Conservation (phyloP, 208 protist species). For the Leishmania martiniquensis region DNA sequence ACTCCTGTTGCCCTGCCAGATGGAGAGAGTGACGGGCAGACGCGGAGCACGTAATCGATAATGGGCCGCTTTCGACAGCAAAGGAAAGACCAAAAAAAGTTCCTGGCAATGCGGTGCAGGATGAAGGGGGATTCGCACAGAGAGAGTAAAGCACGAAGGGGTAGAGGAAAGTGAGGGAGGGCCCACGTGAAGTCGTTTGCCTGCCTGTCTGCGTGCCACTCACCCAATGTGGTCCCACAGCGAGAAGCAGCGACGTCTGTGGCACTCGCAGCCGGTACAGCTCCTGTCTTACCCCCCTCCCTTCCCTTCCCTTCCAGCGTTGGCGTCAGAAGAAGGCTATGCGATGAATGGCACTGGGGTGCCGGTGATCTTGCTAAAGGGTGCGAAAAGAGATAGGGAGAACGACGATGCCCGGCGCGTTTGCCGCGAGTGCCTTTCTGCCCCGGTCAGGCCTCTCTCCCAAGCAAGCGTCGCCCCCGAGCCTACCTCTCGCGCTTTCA, state of each 20-base stretch:
- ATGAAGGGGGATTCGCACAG: not conserved
- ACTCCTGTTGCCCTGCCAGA: not conserved
- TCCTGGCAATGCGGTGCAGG: not conserved
- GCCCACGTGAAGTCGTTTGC: not conserved
- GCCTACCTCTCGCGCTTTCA: not conserved
- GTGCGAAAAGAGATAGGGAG: not conserved
- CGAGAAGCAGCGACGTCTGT: not conserved
- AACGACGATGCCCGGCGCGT: not conserved
- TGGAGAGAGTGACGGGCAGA: not conserved
- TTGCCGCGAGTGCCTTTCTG: not conserved
- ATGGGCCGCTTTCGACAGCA: not conserved
- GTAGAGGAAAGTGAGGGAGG: not conserved
- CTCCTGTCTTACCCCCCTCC: not conserved
- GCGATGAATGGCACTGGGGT: not conserved
- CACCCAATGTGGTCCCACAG: not conserved
- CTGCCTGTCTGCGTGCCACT: not conserved
- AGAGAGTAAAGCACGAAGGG: no score
- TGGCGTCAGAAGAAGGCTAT: not conserved
- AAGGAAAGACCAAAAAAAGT: not conserved
- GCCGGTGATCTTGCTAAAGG: not conserved
- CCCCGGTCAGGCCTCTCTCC: not conserved
- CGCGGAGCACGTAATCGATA: not conserved
- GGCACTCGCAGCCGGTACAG: not conserved
- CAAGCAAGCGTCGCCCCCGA: not conserved
- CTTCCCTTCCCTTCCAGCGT: no score